Base-by-base conservation (phyloP, 2,329 filamentous ascomycete genomes). In the Cladorrhinum sp. region DNA sequence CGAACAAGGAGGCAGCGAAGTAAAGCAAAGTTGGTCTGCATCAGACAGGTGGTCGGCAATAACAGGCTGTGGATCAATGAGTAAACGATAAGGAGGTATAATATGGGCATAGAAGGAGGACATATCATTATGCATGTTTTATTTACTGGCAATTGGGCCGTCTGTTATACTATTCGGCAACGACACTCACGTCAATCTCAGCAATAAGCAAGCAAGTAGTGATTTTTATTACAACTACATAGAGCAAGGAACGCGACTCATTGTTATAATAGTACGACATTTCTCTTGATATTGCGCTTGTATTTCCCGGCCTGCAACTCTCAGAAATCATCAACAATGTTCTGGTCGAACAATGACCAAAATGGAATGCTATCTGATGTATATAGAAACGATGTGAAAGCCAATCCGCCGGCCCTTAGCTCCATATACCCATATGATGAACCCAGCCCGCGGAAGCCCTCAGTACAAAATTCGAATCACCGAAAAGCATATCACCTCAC, bases 331-430 rank as follows among this genome's bases (percentile, higher is more conserved):
- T 36, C 16, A 53, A 32, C n/a, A 41, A 55, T 22, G 38, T 55
- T n/a, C n/a, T 32, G 20, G 25, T 20, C 54, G 22, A 18, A 60
- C 32, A 9, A 38, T 12, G 7, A 25, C 23, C n/a, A 23, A 9
- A 29, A 57, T 23, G n/a, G 38, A 62, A 53, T 59, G 60, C 56
- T 62, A 62, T 62, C 53, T 57, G 60, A 54, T 60, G 29, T 36
- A 18, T 24, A 6, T 1, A n/a, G n/a, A 38, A 12, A 24, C 52
- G n/a, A n/a, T 55, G 29, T n/a, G n/a, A n/a, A 36, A 41, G 16
- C 41, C 41, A 9, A 16, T n/a, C 32, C 3, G 16, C n/a, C 36
- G 24, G 22, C 22, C 49, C 24, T 20, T 16, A 29, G 32, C 18
- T 23, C n/a, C 48, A 53, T 45, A 36, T 41, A 24, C 7, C 24